Conservation (phyloP, 495 filamentous ascomycete genomes). For the Aspergillus incahuasiensis region DNA sequence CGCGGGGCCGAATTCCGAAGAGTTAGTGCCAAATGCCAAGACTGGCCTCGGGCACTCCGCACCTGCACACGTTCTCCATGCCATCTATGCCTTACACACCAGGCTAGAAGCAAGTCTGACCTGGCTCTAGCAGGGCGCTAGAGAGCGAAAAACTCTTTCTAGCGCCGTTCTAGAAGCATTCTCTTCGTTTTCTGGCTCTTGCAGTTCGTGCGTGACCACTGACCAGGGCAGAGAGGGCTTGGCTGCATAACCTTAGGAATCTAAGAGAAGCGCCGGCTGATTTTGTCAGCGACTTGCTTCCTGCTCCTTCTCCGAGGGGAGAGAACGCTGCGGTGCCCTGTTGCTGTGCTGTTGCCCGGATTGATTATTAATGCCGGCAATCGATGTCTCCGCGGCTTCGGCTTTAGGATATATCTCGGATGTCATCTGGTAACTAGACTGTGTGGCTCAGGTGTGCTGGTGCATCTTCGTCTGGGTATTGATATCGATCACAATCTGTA, state of each 20-base stretch:
- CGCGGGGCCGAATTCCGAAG: neutral
- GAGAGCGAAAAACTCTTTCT: neutral
- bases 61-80: neutral
- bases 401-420: no score
- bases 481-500: neutral
- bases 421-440: no score
- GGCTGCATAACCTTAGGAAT: no score
- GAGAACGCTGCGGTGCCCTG: no score
- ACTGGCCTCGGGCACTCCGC: constrained; percentile 1
- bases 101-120: neutral
- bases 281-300: no score
- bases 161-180: constrained; percentile 2
- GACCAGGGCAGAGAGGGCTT: neutral
- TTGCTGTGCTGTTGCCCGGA: no score
- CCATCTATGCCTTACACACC: neutral
- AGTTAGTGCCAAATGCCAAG: neutral
- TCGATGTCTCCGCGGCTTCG: no score
- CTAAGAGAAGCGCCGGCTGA: no score
- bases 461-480: no score
- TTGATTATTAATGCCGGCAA: no score
- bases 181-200: neutral
- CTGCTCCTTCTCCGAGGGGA: no score
- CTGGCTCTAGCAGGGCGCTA: neutral
- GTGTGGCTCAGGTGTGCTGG: no score
- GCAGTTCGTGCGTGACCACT: neutral